Conservation (phyloP, 176 grass and related monocot species). For the Ananas comosus region DNA sequence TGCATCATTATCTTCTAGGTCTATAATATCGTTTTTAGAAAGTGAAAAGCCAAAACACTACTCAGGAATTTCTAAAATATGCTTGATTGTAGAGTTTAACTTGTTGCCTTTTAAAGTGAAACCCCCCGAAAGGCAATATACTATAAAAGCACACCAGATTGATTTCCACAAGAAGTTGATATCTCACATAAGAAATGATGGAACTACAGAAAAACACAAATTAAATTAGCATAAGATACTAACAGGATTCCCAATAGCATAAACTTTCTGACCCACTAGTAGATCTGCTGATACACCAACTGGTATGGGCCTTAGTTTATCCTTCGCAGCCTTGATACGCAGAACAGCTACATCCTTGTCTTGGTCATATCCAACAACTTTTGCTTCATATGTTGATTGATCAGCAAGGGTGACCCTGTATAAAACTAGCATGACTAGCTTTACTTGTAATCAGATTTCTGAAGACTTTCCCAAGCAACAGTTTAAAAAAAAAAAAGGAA, state of each 20-base stretch:
- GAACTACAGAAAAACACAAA: neutral
- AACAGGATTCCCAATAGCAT: conserved; percentile 96
- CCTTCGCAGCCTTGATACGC: conserved; percentile 72
- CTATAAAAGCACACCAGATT: too few relatives aligned
- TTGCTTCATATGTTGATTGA: conserved; percentile 79
- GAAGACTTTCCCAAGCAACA: neutral
- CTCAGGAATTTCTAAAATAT: too few relatives aligned
- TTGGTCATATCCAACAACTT: conserved; percentile 89
- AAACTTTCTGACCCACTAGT: conserved; percentile 96
- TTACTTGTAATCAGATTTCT: conserved; percentile 26
- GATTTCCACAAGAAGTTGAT: too few relatives aligned
- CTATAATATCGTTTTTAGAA: too few relatives aligned
- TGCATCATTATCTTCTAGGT: too few relatives aligned
- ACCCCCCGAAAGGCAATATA: too few relatives aligned
- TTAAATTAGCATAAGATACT: conserved; percentile 21
- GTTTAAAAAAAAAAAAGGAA: too few relatives aligned
- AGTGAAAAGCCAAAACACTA: too few relatives aligned
- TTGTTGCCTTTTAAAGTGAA: too few relatives aligned
- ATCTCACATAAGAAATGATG: neutral
- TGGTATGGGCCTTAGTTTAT: conserved; percentile 90
- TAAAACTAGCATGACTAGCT: conserved; percentile 45
- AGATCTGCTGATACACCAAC: conserved; percentile 81
- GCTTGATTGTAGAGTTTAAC: too few relatives aligned
- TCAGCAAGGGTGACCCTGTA: conserved; percentile 86
- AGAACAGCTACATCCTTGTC: conserved; percentile 98